These are phyloP conservation scores for Tricholoma furcatifolium DNA, from an alignment of 768 basidiomycete species.

Conservation along the genomic window DNA sequence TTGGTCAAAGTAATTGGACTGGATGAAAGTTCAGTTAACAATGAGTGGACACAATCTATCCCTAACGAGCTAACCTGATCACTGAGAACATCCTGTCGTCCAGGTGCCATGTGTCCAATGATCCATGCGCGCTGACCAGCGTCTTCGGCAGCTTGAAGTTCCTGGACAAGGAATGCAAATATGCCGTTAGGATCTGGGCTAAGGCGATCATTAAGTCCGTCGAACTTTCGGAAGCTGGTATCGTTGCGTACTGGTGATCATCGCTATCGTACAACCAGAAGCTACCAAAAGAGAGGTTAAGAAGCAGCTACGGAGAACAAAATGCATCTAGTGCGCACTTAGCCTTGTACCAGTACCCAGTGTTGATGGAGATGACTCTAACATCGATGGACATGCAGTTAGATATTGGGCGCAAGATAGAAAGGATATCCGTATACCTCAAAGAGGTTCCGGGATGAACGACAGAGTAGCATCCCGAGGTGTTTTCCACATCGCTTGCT, in stretches of 20 bases:
- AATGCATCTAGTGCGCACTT: slow-evolving; percentile 39
- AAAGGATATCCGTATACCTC: not conserved
- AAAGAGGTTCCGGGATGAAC: slow-evolving; percentile 33
- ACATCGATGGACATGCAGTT: not conserved
- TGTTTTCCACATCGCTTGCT: slow-evolving; percentile 40
- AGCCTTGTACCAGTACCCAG: slow-evolving; percentile 60
- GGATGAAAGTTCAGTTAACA: not conserved
- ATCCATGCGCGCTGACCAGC: slow-evolving; percentile 62
- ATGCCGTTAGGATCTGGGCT: slow-evolving; percentile 62
- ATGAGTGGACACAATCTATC: not conserved
- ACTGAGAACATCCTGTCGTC: slow-evolving; percentile 43
- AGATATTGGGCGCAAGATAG: not conserved
- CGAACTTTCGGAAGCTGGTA: not conserved
- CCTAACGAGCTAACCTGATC: slow-evolving; percentile 42
- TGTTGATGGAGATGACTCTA: slow-evolving; percentile 62
- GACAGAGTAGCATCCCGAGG: slow-evolving; percentile 55
- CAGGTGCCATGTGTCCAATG: slow-evolving; percentile 58
- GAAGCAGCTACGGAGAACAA: not conserved
- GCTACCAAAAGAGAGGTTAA: slow-evolving; percentile 23
- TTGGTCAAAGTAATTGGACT: slow-evolving; percentile 67
- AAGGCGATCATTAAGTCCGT: not conserved
- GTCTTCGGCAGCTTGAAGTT: slow-evolving; percentile 61
- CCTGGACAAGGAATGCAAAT: slow-evolving; percentile 47
- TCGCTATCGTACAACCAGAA: slow-evolving; percentile 64
- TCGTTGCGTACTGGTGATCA: slow-evolving; percentile 34